phyloP scores from a whole-genome alignment of 2,329 filamentous ascomycete species.

The Eurotiales sp. region DNA sequence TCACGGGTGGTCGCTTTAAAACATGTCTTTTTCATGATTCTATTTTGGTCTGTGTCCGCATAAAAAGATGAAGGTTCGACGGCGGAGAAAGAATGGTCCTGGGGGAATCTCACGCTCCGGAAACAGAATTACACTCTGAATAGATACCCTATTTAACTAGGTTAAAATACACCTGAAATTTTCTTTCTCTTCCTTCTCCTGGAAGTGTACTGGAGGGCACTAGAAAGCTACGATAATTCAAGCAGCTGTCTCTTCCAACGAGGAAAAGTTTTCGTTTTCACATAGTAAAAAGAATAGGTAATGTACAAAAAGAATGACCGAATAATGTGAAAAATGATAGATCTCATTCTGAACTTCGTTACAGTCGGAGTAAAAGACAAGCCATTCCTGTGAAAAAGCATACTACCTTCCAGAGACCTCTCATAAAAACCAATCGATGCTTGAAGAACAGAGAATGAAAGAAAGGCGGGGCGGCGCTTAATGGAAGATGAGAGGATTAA shows the following conservation, averaged over 20 bases:
- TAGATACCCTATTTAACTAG: background rate
- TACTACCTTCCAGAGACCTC: too few species aligned
- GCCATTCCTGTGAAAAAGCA: background rate
- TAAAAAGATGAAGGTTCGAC: background rate
- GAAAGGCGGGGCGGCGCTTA: background rate
- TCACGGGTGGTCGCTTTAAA: constrained; percentile 10
- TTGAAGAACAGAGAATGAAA: background rate
- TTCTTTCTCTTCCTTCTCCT: background rate
- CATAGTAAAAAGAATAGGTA: background rate
- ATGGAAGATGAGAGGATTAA: background rate
- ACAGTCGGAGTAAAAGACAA: background rate
- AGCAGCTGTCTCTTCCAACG: too few species aligned
- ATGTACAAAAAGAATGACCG: too few species aligned
- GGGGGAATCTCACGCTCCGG: too few species aligned
- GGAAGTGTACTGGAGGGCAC: too few species aligned
- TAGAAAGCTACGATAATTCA: too few species aligned
- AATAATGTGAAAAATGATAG: too few species aligned
- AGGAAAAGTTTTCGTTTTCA: too few species aligned
- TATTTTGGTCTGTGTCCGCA: background rate
- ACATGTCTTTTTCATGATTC: background rate
- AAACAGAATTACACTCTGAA: background rate
- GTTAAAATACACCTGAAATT: background rate
- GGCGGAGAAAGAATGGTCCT: background rate
- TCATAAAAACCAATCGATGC: too few species aligned
- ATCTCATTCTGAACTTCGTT: too few species aligned